Base-by-base conservation (phyloP, 1,284 basidiomycete genomes). In the Rhodotorula sp. region DNA sequence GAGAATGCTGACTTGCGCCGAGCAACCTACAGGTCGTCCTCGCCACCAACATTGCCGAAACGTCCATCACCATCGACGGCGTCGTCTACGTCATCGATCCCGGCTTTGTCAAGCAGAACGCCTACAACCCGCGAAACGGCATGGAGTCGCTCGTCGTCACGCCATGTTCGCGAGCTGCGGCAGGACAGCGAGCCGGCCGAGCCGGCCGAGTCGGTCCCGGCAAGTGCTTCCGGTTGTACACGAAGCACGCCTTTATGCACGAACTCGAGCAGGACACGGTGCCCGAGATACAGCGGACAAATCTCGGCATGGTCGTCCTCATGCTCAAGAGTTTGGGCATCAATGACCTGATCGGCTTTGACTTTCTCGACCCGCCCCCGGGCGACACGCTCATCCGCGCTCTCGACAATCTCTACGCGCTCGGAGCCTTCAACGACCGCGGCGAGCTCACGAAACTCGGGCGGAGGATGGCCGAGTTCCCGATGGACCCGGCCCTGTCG, bases 21-120 rank as follows among this genome's bases (percentile, higher is more conserved):
- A 3, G 15, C 58, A 5, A 21, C 19, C 15, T 60, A 19, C 64
- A 82, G 81, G 93, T 97, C 62, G 95, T 99, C 23, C 84, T 99
- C 52, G 97, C 97, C 1, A 99, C 97, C 45, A 99, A 99, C 80
- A 99, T 99, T 76, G 97, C 97, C 38, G 95, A 98, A 82, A 98
- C 95, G 2, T 95, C 92, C 12, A 97, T 98, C 79, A 97, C 95
- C 2, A 97, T 98, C 76, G 94, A 97, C 71, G 95, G 95, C 43
- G 93, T 98, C 8, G 94, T 97, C 5, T 98, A 95, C 80, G 95
- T 97, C 59, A 97, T 98, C 76, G 95, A 98, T 80, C 94, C 95
- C 4, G 95, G 95, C 3, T 97, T 97, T 78, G 94, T 97, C 76
- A 98, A 97, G 83, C 95, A 97, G 80, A 97, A 97, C 81, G 90